These are phyloP conservation scores for Bothriochloa decipiens DNA, from an alignment of 176 grass and related monocot genomes.

Conservation along the genomic window DNA sequence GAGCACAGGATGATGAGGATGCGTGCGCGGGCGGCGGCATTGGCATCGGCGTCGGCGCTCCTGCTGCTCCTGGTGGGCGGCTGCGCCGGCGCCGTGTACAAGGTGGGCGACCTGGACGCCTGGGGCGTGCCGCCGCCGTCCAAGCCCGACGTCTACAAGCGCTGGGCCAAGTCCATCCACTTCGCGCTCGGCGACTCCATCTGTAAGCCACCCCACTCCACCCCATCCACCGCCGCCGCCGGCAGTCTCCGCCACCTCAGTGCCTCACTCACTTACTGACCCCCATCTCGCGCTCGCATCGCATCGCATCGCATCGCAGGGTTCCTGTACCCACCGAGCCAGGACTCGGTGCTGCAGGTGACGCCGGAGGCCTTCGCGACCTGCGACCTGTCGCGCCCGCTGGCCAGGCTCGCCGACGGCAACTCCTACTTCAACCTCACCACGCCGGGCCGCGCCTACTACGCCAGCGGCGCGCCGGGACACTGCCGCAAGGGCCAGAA, in stretches of 20 bases:
- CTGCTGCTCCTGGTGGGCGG: neutral
- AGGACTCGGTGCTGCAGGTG: conserved; percentile 56
- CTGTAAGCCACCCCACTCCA: conserved; percentile 27
- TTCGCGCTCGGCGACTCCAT: conserved; percentile 78
- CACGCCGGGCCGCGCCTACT: conserved; percentile 59
- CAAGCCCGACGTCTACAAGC: conserved; percentile 63
- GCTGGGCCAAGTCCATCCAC: conserved; percentile 54
- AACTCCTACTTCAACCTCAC: conserved; percentile 93
- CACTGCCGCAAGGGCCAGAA: conserved; percentile 85
- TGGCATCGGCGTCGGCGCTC: conserved; percentile 20
- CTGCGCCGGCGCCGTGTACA: conserved; percentile 63
- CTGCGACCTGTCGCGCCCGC: conserved; percentile 49
- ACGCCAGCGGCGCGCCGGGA: conserved; percentile 55
- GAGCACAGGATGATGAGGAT: neutral
- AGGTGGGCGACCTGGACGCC: conserved; percentile 78
- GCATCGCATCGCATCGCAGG: conserved; percentile 42
- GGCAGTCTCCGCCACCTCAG: neutral
- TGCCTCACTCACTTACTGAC: neutral
- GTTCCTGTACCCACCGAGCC: conserved; percentile 71
- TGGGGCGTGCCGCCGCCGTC: conserved; percentile 69
- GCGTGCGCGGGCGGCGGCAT: conserved; percentile 11
- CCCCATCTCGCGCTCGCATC: neutral
- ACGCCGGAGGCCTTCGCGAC: conserved; percentile 61
- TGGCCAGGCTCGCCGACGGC: conserved; percentile 61
- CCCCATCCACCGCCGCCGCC: neutral